These are phyloP conservation scores for Corymbia maculata DNA, from an alignment of 345 rosid genomes.

Conservation along the genomic window DNA sequence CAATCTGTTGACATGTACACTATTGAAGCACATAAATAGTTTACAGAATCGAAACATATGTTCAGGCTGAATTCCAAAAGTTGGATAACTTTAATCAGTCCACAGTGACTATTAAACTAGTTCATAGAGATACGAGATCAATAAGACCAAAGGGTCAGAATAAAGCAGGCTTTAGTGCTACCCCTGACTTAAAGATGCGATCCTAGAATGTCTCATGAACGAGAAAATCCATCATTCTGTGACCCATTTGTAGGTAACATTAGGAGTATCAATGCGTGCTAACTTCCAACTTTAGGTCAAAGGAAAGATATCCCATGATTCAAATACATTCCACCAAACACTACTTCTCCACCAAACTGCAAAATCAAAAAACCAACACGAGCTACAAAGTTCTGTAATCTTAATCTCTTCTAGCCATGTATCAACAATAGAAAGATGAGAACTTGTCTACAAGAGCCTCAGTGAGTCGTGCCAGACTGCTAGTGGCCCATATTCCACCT, in stretches of 20 bases:
- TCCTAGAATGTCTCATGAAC: neutral
- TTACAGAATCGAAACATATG: neutral
- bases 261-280: neutral
- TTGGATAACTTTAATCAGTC: neutral
- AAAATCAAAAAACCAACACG: neutral
- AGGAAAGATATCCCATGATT: neutral
- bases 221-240: neutral
- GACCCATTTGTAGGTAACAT: neutral
- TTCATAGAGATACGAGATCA: neutral
- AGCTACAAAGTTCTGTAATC: neutral
- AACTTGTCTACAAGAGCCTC: neutral
- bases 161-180: neutral
- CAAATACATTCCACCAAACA: neutral
- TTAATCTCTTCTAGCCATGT: neutral
- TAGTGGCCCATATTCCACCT: neutral
- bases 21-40: neutral
- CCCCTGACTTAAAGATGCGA: neutral
- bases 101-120: neutral
- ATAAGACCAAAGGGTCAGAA: neutral
- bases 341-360: neutral
- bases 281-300: neutral
- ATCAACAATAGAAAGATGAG: neutral
- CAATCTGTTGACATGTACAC: neutral
- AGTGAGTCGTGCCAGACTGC: neutral
- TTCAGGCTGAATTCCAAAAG: neutral